Percentiles rank a stretch among this genome's conserved stretches.
Evolutionary conservation across 331 rosid genomes (phyloP).

Genomic region (Pyrus hybrid): DNA sequence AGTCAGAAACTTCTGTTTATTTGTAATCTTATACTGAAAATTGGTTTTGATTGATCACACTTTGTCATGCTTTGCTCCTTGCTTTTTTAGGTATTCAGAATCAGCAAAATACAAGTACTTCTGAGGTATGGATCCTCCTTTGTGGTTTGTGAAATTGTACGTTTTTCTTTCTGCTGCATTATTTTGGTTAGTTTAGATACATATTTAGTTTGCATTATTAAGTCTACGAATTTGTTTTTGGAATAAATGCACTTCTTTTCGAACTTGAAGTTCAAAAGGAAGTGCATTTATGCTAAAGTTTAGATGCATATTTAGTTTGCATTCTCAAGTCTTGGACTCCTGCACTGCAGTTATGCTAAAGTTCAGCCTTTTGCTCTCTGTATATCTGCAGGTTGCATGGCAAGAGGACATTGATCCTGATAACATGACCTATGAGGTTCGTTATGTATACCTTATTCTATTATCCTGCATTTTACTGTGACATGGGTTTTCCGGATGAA

Average conservation of each 20-base stretch:
- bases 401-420: constrained; percentile 85
- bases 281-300: too few species aligned
- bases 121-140: constrained; percentile 55
- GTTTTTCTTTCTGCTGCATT: not conserved
- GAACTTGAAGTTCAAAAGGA: not conserved
- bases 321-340: not conserved
- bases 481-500: not conserved
- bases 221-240: not conserved
- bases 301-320: too few species aligned
- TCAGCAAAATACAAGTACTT: constrained; percentile 44
- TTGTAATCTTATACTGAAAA: not conserved
- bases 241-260: not conserved
- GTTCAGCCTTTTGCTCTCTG: constrained; percentile 3
- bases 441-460: constrained; percentile 1
- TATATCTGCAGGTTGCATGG: constrained; percentile 55
- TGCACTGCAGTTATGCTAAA: not conserved
- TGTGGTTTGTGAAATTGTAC: not conserved
- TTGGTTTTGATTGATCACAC: not conserved
- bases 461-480: not conserved
- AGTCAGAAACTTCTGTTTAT: constrained; percentile 25
- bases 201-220: not conserved
- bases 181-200: not conserved
- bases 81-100: constrained; percentile 62
- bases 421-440: constrained; percentile 91
- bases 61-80: not conserved